phyloP scores from a whole-genome alignment of 2,329 filamentous ascomycete species.

The Elsinoe fawcettii region DNA sequence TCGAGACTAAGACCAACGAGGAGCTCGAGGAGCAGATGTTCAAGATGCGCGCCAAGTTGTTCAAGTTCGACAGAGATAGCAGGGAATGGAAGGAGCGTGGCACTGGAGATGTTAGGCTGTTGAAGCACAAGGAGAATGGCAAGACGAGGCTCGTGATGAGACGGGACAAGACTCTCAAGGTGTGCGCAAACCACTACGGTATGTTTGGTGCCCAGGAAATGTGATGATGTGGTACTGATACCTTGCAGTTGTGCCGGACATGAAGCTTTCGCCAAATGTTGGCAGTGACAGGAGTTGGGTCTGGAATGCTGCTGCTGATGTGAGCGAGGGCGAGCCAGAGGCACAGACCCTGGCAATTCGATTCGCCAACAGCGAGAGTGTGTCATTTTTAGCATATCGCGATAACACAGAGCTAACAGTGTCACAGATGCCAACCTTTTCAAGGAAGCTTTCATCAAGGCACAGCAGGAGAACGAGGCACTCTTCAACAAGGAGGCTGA shows the following conservation, averaged over 20 bases:
- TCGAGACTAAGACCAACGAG: slow-evolving; percentile 96
- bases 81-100: slow-evolving; percentile 99
- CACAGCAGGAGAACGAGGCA: slow-evolving; percentile 89
- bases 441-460: slow-evolving; percentile 96
- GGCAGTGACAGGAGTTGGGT: slow-evolving; percentile 98
- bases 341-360: slow-evolving; percentile 92
- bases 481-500: slow-evolving; percentile 51
- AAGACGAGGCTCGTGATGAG: slow-evolving; percentile 98
- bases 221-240: slow-evolving; percentile 17
- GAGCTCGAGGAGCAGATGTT: slow-evolving; percentile 95
- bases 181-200: slow-evolving; percentile 99
- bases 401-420: slow-evolving; percentile 14
- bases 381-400: slow-evolving; percentile 27
- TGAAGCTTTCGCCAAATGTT: slow-evolving; percentile 97
- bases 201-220: slow-evolving; percentile 34
- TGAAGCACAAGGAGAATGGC: slow-evolving; percentile 98
- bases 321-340: slow-evolving; percentile 96
- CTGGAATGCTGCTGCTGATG: slow-evolving; percentile 96
- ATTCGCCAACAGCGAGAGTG: slow-evolving; percentile 96
- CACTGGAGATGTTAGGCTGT: slow-evolving; percentile 87
- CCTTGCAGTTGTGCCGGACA: slow-evolving; percentile 77
- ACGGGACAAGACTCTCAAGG: slow-evolving; percentile 98
- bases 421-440: slow-evolving; percentile 81
- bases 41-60: slow-evolving; percentile 99
- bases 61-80: slow-evolving; percentile 88